Evolutionary conservation across 768 basidiomycete genomes (phyloP).

Genomic region (Leccinum longicurvipes): DNA sequence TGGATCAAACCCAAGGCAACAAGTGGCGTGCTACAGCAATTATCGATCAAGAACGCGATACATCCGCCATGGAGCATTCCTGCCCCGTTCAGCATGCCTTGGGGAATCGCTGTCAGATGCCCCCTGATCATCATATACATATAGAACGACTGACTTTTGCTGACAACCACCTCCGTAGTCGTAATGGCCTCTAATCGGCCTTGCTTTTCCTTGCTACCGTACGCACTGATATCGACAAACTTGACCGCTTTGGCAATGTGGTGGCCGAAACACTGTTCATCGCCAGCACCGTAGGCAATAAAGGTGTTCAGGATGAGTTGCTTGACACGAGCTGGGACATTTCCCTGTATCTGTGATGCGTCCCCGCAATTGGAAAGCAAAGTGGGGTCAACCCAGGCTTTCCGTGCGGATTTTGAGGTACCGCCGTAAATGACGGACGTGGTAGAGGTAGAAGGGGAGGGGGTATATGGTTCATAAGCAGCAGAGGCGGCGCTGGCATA

Average conservation of each 20-base stretch:
- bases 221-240: slow-evolving; percentile 57
- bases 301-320: slow-evolving; percentile 67
- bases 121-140: not conserved
- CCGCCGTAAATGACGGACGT: slow-evolving; percentile 27
- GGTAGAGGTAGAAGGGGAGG: slow-evolving; percentile 17
- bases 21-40: slow-evolving; percentile 66
- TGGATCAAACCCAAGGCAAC: slow-evolving; percentile 62
- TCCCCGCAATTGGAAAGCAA: slow-evolving; percentile 58
- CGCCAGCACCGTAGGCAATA: slow-evolving; percentile 68
- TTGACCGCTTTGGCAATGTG: slow-evolving; percentile 56
- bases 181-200: slow-evolving; percentile 59
- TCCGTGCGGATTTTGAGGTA: slow-evolving; percentile 24
- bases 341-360: slow-evolving; percentile 56
- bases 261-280: slow-evolving; percentile 58
- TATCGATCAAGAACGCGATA: slow-evolving; percentile 70
- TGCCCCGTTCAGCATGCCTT: slow-evolving; percentile 74
- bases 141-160: slow-evolving; percentile 46
- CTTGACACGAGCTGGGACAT: slow-evolving; percentile 59
- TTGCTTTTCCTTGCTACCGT: slow-evolving; percentile 43
- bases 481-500: slow-evolving; percentile 27
- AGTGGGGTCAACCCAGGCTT: slow-evolving; percentile 64
- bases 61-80: slow-evolving; percentile 78
- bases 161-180: slow-evolving; percentile 58
- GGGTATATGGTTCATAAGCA: slow-evolving; percentile 26
- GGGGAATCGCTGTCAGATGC: slow-evolving; percentile 3